Evolutionary conservation across 108 stramenopile species (phyloP), one percentile per base, ranked within the genome.

Genomic region (Pelagomonas calceolata): DNA sequence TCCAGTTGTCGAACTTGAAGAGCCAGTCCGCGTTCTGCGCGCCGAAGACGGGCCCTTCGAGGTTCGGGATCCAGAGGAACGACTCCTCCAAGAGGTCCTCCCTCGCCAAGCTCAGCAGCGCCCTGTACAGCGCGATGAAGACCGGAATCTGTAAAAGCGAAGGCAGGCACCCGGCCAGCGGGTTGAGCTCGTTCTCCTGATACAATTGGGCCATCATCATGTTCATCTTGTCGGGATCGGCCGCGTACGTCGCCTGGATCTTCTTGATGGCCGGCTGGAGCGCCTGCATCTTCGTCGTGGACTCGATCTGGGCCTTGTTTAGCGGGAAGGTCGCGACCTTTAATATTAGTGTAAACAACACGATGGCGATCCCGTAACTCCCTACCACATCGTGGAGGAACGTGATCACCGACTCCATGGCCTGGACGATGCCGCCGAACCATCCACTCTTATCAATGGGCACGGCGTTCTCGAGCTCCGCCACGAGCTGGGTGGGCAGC

Each of bases 31-130:
- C 51, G 51, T 60, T 60, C 51, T 16, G 26, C 7, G 51, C 51
- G 69, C 91, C 96, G 75, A 94, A 98, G 0, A 88, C 89, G 32
- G 97, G 97, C 67, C 97, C 97, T 74, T 96, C 91, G 46, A 98
- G 84, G 71, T 88, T 95, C 66, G 97, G 95, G 63, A 98, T 76
- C 85, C 89, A 98, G 51, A 96, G 79, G 79, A 98, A 98, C 15
- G 94, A 86, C 78, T 98, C 95, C 67, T 92, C 88, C 51, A 98
- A 79, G 68, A 73, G 80, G 75, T 95, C 88, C 9, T 90, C 88
- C 76, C 90, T 87, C 34, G 95, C 92, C 60, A 98, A 75, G 66
- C 86, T 90, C 67, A 91, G 70, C 63, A 98, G 82, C n/a, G 95
- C 85, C 71, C 96, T 82, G 83, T 97, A 97, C 30, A 97, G 83